Base-by-base conservation (phyloP, 441 rosid species). In the Biscutella laevigata region DNA sequence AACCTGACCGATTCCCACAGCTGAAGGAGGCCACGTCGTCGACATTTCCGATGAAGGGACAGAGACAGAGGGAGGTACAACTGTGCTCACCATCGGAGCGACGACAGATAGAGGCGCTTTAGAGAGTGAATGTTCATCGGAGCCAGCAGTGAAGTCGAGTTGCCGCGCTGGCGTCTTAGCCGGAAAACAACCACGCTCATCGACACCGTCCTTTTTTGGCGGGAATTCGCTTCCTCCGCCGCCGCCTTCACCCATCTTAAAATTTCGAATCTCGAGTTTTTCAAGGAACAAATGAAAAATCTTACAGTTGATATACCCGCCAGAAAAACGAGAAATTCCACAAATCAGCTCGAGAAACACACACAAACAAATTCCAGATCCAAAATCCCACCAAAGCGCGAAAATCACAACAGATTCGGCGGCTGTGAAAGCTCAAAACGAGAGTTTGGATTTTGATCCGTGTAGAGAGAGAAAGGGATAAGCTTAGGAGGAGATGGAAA, bases 111-210 rank as follows among this genome's bases (percentile, higher is more conserved):
- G 12, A 22, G 64, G 36, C 13, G 63, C 33, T 53, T 70, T 75
- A 44, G 77, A 53, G 53, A 73, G 79, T 42, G 84, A 78, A 41
- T 78, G 84, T 50, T 83, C 71, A 46, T 57, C 62, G n/a, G 66
- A 53, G 41, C 66, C 62, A 37, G 56, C 74, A 41, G 84, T 78
- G 75, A 86, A 86, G 80, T 89, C 90, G 60, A 88, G 78, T 57
- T 88, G 94, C 76, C 90, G 65, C 11, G 90, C 95, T 16, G 82
- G 71, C 63, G 74, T 85, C 83, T 77, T 80, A 6, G 72, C 78
- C 36, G 83, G 83, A 20, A 75, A 74, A 64, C 71, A 82, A 46
- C 50, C 22, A 45, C 21, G 37, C 33, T 55, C 50, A 34, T 57
- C 50, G 2, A 50, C 55, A 50, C 61, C 78, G 20, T 57, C 56